A percentile compares a stretch with the other conserved stretches of the same genome.
Evolutionary conservation across 1,284 basidiomycete species (phyloP).

Genomic region (Ustilago bromivora): DNA sequence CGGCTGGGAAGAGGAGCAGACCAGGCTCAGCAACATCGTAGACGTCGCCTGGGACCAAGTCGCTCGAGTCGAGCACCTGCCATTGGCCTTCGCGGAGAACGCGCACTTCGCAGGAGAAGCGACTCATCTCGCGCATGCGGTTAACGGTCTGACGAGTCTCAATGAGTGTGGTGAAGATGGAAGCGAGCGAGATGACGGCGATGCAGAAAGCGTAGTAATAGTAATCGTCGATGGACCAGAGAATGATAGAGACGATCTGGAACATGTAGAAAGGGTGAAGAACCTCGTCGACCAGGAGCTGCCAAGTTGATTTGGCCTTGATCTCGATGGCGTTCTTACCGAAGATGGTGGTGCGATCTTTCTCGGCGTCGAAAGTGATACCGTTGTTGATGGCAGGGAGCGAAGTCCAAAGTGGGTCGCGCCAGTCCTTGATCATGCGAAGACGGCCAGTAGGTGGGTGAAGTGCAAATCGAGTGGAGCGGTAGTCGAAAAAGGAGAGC

Average conservation of each 20-base stretch:
- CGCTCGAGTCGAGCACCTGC: slow-evolving; percentile 76
- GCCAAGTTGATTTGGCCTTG: slow-evolving; percentile 83
- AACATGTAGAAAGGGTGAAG: slow-evolving; percentile 76
- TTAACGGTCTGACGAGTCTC: slow-evolving; percentile 89
- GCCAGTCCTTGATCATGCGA: slow-evolving; percentile 87
- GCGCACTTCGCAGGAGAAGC: slow-evolving; percentile 84
- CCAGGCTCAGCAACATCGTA: slow-evolving; percentile 85
- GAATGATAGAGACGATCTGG: slow-evolving; percentile 92
- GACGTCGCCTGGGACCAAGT: slow-evolving; percentile 92
- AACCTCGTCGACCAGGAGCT: slow-evolving; percentile 82
- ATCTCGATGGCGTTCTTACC: slow-evolving; percentile 92
- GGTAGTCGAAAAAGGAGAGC: slow-evolving; percentile 73
- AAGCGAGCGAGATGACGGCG: slow-evolving; percentile 87
- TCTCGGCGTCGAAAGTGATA: slow-evolving; percentile 56
- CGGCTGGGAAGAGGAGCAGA: slow-evolving; percentile 85
- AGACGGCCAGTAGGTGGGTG: slow-evolving; percentile 88
- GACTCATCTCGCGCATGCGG: slow-evolving; percentile 96
- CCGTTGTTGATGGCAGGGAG: slow-evolving; percentile 69
- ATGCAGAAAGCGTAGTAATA: slow-evolving; percentile 99
- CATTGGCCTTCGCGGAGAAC: slow-evolving; percentile 77
- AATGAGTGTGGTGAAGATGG: slow-evolving; percentile 86
- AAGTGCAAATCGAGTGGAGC: slow-evolving; percentile 90
- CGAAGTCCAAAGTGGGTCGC: slow-evolving; percentile 83
- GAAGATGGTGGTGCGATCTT: slow-evolving; percentile 75
- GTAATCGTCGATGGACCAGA: slow-evolving; percentile 91